Percentiles rank a stretch among this genome's conserved stretches.
phyloP scores from a whole-genome alignment of 805 yeast genomes.

The Candida takata region DNA sequence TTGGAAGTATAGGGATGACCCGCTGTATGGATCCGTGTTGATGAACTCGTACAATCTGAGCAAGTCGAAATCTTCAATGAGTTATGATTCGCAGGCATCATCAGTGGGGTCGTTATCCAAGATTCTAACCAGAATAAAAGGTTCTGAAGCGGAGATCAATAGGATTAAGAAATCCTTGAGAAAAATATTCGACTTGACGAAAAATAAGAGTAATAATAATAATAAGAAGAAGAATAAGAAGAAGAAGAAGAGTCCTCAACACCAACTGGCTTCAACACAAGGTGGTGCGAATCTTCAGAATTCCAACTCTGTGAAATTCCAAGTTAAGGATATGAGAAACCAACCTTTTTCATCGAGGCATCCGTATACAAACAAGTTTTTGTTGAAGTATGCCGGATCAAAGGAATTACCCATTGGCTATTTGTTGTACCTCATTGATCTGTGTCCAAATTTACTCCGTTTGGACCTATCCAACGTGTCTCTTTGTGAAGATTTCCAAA shows the following conservation, averaged over 20 bases:
- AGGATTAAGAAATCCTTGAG: conserved; percentile 4
- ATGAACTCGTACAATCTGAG: conserved; percentile 26
- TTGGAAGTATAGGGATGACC: conserved; percentile 75
- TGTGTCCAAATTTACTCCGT: conserved; percentile 53
- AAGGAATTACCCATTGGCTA: conserved; percentile 78
- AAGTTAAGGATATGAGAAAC: conserved; percentile 12
- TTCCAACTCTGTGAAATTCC: conserved; percentile 6
- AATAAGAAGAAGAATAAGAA: neutral
- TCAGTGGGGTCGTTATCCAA: conserved; percentile 13
- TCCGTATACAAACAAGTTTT: conserved; percentile 55
- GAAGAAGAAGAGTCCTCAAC: too few species aligned
- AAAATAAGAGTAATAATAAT: neutral
- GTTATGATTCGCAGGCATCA: conserved; percentile 16
- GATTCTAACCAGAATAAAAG: conserved; percentile 6
- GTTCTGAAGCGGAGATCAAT: conserved; percentile 3
- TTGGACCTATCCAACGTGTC: conserved; percentile 57
- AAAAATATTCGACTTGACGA: conserved; percentile 6
- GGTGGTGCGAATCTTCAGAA: too few species aligned
- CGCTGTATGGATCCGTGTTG: conserved; percentile 43
- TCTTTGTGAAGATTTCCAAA: conserved; percentile 60
- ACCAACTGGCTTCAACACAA: too few species aligned
- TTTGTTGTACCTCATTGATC: conserved; percentile 56
- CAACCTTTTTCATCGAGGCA: conserved; percentile 38
- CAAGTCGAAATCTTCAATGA: conserved; percentile 20
- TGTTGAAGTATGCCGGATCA: conserved; percentile 56